phyloP scores from a whole-genome alignment of 805 yeast genomes.

The Saturnispora sanitii region DNA sequence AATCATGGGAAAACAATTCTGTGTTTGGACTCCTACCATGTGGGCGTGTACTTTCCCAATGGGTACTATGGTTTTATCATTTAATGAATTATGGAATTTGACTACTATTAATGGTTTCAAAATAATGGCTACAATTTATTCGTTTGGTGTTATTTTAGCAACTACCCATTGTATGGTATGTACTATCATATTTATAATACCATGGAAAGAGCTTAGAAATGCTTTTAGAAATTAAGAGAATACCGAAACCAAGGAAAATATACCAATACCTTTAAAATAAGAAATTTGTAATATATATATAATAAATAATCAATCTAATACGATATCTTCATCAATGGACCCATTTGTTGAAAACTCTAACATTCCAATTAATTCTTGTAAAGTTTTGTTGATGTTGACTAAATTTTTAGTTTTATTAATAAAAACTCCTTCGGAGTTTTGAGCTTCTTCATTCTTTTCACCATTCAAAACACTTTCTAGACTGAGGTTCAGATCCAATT shows the following conservation, averaged over 20 bases:
- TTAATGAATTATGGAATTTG: slow-evolving; percentile 38
- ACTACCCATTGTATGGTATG: slow-evolving; percentile 34
- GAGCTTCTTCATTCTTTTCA: not conserved
- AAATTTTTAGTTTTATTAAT: not conserved
- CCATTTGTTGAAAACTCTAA: not conserved
- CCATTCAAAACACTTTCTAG: not conserved
- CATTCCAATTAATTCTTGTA: not conserved
- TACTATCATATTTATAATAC: slow-evolving; percentile 26
- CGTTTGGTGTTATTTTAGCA: slow-evolving; percentile 38
- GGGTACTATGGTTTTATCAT: slow-evolving; percentile 68
- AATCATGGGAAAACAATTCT: slow-evolving; percentile 18
- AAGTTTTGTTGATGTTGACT: not conserved
- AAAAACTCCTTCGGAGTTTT: not conserved
- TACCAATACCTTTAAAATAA: no score
- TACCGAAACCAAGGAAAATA: no score
- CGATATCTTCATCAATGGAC: no score
- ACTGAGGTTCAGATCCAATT: slow-evolving; percentile 2
- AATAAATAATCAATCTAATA: no score
- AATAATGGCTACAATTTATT: slow-evolving; percentile 54
- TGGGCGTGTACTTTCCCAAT: slow-evolving; percentile 90
- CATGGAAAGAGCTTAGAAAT: slow-evolving; percentile 14
- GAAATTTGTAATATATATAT: no score
- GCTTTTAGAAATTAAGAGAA: not conserved
- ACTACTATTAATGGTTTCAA: slow-evolving; percentile 49
- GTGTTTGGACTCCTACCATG: slow-evolving; percentile 40